phyloP scores from a whole-genome alignment of 768 basidiomycete genomes.

The Polyporus arcularius region DNA sequence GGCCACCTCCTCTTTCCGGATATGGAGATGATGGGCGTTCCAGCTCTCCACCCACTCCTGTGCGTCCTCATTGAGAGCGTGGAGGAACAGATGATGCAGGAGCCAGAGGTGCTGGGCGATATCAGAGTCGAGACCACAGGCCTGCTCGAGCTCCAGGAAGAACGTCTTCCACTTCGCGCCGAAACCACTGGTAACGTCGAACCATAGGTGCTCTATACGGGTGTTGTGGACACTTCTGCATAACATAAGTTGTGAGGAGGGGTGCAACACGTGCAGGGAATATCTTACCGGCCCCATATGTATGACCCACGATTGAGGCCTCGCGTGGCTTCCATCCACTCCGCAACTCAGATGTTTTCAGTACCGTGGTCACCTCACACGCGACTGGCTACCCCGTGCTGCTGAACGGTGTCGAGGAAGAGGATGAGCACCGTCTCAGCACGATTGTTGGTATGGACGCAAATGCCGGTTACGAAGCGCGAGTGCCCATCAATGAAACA shows the following conservation, averaged over 20 bases:
- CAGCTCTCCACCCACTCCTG: neutral
- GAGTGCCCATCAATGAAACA: conserved; percentile 29
- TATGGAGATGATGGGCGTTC: too few relatives aligned
- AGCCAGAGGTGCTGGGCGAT: conserved; percentile 28
- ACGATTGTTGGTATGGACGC: conserved; percentile 40
- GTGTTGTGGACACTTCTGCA: conserved; percentile 25
- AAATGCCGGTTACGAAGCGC: conserved; percentile 31
- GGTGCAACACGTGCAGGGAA: too few relatives aligned
- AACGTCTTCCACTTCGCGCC: conserved; percentile 28
- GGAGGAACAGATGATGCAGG: conserved; percentile 25
- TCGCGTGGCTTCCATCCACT: conserved; percentile 34
- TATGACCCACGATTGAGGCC: conserved; percentile 33
- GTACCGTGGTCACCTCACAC: conserved; percentile 41
- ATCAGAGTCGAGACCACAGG: conserved; percentile 21
- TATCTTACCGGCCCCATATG: conserved; percentile 28
- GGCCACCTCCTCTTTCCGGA: too few relatives aligned
- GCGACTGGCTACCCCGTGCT: conserved; percentile 33
- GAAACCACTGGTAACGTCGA: conserved; percentile 32
- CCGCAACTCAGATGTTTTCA: conserved; percentile 36
- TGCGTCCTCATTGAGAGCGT: conserved; percentile 15
- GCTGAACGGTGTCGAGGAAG: conserved; percentile 26
- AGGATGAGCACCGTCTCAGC: conserved; percentile 38
- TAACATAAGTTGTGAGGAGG: too few relatives aligned
- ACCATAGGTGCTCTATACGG: conserved; percentile 31
- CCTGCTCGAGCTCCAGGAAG: conserved; percentile 26